Evolutionary conservation across 345 rosid species (phyloP), one percentile per base, ranked within the genome.

Genomic region (Moricandia arvensis): DNA sequence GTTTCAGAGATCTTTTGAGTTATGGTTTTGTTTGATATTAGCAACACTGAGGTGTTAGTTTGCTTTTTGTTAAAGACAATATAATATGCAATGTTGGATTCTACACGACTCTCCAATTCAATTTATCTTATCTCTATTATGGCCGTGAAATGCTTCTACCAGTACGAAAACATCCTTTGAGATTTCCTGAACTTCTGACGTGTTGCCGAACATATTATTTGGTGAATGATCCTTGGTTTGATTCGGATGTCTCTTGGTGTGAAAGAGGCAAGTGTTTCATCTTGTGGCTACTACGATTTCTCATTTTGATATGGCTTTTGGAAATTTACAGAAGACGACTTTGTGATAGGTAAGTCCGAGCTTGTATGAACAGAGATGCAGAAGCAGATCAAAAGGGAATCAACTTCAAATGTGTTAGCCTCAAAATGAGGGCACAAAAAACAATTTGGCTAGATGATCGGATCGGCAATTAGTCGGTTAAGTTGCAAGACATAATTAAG

Each of bases 11-110:
- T 63, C 38, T 60, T 60, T 21, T 69, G 33, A 27, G 51, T 55
- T 76, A 62, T 76, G 75, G 65, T 69, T 76, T 76, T 69, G 71
- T 62, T 75, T 75, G 8, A 62, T 51, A 55, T 54, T 38, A 69
- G 69, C 59, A 69, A 15, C 24, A 69, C 55, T 11, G 27, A 57
- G 1, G 54, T 57, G 30, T 8, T 58, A 57, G 59, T 29, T 69
- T n/a, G 35, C 65, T 68, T 63, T 69, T 26, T 8, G 55, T 55
- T 55, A 68, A 68, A 43, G 75, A 76, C 75, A 54, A 63, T 76
- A 53, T 68, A 60, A 27, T 68, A 60, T 51, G 57, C 75, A 60
- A 9, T 69, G 10, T 51, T 47, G 1, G 53, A 1, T 47, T 47
- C 53, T n/a, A 47, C 18, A n/a, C 53, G 18, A 47, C 53, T 47